Evolutionary conservation across 306 rosid species (phyloP).

Genomic region (Potentilla sterilis): DNA sequence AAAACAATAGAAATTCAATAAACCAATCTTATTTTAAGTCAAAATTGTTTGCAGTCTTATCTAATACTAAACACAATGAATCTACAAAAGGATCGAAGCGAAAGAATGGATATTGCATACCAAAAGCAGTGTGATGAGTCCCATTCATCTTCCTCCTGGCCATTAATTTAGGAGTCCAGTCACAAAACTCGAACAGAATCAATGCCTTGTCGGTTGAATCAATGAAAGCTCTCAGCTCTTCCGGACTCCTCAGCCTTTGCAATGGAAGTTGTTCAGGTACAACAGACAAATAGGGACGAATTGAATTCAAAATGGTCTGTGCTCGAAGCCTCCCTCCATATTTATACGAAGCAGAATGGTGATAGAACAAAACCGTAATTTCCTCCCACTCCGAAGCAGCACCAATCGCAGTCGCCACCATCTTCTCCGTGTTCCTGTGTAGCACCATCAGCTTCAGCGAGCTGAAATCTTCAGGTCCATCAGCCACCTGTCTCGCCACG

Average conservation of each 20-base stretch:
- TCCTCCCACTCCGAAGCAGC: constrained; percentile 50
- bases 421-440: constrained; percentile 53
- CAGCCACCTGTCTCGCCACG: constrained; percentile 31
- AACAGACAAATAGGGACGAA: constrained; percentile 37
- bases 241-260: constrained; percentile 35
- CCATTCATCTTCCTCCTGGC: constrained; percentile 42
- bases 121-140: constrained; percentile 34
- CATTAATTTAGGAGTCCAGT: constrained; percentile 64
- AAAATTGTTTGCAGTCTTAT: neutral
- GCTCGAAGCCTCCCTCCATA: constrained; percentile 65
- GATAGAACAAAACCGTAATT: constrained; percentile 51
- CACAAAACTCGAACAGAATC: constrained; percentile 80
- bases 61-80: too few species aligned
- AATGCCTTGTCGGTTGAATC: constrained; percentile 72
- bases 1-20: neutral
- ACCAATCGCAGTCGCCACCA: constrained; percentile 59
- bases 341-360: constrained; percentile 61
- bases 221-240: constrained; percentile 45
- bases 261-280: constrained; percentile 61
- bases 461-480: constrained; percentile 34
- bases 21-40: neutral
- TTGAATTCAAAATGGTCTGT: constrained; percentile 45
- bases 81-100: too few species aligned
- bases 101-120: neutral
- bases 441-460: constrained; percentile 58